Evolutionary conservation across 2,329 filamentous ascomycete genomes (phyloP).

Genomic region (Penicillium palitans): DNA sequence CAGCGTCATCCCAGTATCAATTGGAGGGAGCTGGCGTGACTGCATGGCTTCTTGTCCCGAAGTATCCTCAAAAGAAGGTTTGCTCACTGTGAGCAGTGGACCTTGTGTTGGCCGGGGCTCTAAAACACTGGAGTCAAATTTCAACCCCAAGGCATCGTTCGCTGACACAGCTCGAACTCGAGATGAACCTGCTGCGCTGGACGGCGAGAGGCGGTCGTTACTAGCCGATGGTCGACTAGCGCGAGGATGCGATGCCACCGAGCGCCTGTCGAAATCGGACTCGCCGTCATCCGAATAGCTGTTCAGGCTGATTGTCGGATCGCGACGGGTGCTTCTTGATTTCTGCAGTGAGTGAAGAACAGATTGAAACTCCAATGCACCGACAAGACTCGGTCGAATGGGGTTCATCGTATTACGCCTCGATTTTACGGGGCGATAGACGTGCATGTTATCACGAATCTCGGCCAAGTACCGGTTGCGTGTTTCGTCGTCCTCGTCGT

Average conservation of each 20-base stretch:
- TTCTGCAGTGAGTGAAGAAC: conserved; percentile 83
- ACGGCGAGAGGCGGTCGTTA: conserved; percentile 28
- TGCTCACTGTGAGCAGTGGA: conserved; percentile 43
- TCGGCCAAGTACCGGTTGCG: conserved; percentile 69
- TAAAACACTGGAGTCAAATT: conserved; percentile 44
- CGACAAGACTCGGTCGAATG: conserved; percentile 89
- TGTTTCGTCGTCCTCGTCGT: conserved; percentile 54
- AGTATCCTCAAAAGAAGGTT: conserved; percentile 34
- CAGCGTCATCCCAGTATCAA: conserved; percentile 27
- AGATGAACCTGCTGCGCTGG: conserved; percentile 24
- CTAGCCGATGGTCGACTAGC: conserved; percentile 24
- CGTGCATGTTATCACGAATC: conserved; percentile 88
- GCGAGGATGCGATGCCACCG: conserved; percentile 50
- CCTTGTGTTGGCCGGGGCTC: conserved; percentile 22
- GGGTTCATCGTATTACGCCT: conserved; percentile 75
- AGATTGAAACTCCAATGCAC: conserved; percentile 89
- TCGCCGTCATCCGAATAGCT: conserved; percentile 67
- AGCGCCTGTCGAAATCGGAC: conserved; percentile 50
- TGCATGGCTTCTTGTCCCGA: conserved; percentile 16
- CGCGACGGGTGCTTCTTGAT: conserved; percentile 69
- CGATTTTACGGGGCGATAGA: conserved; percentile 65
- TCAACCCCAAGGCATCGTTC: conserved; percentile 55
- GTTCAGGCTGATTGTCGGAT: conserved; percentile 67
- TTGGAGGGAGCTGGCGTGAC: conserved; percentile 21
- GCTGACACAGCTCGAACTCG: conserved; percentile 59